Evolutionary conservation across 2,329 filamentous ascomycete genomes (phyloP).

Genomic region (Juglanconis juglandina): DNA sequence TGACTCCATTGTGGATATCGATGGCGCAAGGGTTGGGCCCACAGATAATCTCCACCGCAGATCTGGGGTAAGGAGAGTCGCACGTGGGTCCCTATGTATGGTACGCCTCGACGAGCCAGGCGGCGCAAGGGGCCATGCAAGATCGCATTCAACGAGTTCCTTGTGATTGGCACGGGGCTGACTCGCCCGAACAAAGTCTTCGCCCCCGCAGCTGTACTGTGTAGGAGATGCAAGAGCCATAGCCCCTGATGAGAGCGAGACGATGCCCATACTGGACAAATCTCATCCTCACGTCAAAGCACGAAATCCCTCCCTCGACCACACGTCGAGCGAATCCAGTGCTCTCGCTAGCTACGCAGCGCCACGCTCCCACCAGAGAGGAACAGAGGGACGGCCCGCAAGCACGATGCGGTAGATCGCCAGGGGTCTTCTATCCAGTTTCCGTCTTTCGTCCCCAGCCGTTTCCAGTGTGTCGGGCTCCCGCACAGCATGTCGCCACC

Average conservation of each 20-base stretch:
- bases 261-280: background rate
- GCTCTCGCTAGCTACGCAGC: background rate
- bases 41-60: background rate
- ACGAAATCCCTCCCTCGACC: constrained; percentile 2
- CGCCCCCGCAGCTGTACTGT: too few species aligned
- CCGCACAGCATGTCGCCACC: constrained; percentile 4
- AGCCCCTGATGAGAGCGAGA: background rate
- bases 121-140: background rate
- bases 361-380: background rate
- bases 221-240: too few species aligned
- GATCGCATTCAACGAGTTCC: background rate
- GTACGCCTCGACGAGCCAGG: background rate
- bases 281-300: constrained; percentile 3
- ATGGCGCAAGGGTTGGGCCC: constrained; percentile 13
- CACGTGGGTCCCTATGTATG: background rate
- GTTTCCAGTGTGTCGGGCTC: background rate
- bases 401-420: constrained; percentile 1
- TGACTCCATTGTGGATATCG: constrained; percentile 11
- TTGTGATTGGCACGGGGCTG: background rate
- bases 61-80: constrained; percentile 13
- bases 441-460: background rate
- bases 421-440: background rate
- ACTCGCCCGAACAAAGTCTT: too few species aligned
- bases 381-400: constrained; percentile 2
- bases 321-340: background rate